These are phyloP conservation scores for Neophaeococcomyces aloes DNA, from an alignment of 2,329 filamentous ascomycete species.

Conservation along the genomic window DNA sequence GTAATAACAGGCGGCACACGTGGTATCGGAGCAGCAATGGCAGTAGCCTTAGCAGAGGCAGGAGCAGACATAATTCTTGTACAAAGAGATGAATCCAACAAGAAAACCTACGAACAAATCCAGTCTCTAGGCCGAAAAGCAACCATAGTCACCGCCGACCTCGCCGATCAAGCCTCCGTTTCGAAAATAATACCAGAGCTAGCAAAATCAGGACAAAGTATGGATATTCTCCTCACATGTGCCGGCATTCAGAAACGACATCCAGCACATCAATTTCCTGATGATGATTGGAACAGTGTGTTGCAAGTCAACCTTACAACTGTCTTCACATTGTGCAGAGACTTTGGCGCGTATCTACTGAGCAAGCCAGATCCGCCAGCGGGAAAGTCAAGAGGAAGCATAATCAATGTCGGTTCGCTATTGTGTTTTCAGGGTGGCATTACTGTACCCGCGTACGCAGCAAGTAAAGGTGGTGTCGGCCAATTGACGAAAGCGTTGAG, in stretches of 20 bases:
- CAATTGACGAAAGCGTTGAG: constrained; percentile 76
- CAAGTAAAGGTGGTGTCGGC: constrained; percentile 72
- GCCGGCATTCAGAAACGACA: constrained; percentile 77
- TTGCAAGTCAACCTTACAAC: constrained; percentile 77
- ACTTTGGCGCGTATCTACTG: constrained; percentile 71
- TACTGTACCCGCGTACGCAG: constrained; percentile 79
- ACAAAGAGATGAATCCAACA: constrained; percentile 45
- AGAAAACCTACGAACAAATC: constrained; percentile 30
- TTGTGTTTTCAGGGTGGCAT: constrained; percentile 78
- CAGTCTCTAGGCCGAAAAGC: constrained; percentile 31
- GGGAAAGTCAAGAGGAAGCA: constrained; percentile 25
- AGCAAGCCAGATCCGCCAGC: constrained; percentile 32
- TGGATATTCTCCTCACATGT: constrained; percentile 75
- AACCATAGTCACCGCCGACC: constrained; percentile 35
- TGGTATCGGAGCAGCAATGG: constrained; percentile 39
- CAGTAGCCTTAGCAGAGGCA: constrained; percentile 37
- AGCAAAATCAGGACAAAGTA: constrained; percentile 39
- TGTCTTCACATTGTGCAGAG: constrained; percentile 68
- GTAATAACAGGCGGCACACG: constrained; percentile 39
- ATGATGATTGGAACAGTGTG: constrained; percentile 67
- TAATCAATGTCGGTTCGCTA: constrained; percentile 78
- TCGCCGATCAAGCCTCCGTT: constrained; percentile 33
- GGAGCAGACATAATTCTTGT: constrained; percentile 35
- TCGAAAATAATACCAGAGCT: constrained; percentile 32
- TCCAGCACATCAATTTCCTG: constrained; percentile 63